Percentiles rank a stretch among this genome's conserved stretches.
phyloP scores from a whole-genome alignment of 2,329 filamentous ascomycete species.

The Curvularia hawaiiensis region DNA sequence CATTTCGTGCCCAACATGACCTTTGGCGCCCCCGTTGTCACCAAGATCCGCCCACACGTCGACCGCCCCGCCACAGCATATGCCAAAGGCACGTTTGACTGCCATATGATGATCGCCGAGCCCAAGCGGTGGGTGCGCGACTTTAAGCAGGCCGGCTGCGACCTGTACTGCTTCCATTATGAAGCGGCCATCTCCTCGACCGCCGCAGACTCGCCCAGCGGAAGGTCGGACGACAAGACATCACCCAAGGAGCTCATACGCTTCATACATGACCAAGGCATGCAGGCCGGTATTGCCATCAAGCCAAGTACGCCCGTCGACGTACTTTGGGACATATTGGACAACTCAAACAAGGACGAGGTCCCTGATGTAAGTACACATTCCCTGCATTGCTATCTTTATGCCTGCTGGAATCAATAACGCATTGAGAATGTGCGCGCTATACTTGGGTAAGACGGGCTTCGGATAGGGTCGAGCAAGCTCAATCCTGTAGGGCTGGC shows the following conservation, averaged over 20 bases:
- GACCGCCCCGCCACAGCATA: slow-evolving; percentile 70
- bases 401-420: slow-evolving; percentile 16
- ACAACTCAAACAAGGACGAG: slow-evolving; percentile 73
- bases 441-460: slow-evolving; percentile 21
- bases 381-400: slow-evolving; percentile 10
- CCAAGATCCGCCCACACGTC: slow-evolving; percentile 88
- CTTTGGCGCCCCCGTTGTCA: slow-evolving; percentile 92
- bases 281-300: slow-evolving; percentile 92
- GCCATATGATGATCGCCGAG: slow-evolving; percentile 99
- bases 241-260: slow-evolving; percentile 83
- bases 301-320: slow-evolving; percentile 92
- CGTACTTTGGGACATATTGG: slow-evolving; percentile 89
- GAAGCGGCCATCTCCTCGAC: slow-evolving; percentile 87
- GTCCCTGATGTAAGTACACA: slow-evolving; percentile 77
- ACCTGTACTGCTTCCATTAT: slow-evolving; percentile 99
- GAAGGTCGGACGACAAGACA: slow-evolving; percentile 71
- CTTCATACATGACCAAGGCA: slow-evolving; percentile 86
- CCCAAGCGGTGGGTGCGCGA: slow-evolving; percentile 98
- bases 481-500: slow-evolving; percentile 30
- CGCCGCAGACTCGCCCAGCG: slow-evolving; percentile 79
- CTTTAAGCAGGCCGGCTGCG: slow-evolving; percentile 91
- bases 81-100: slow-evolving; percentile 94
- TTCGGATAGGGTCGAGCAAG: slow-evolving; percentile 16
- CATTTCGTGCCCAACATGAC: slow-evolving; percentile 99
- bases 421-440: slow-evolving; percentile 20